These are phyloP conservation scores for Schizochytrium sp. DNA, from an alignment of 108 stramenopile genomes.

Conservation along the genomic window DNA sequence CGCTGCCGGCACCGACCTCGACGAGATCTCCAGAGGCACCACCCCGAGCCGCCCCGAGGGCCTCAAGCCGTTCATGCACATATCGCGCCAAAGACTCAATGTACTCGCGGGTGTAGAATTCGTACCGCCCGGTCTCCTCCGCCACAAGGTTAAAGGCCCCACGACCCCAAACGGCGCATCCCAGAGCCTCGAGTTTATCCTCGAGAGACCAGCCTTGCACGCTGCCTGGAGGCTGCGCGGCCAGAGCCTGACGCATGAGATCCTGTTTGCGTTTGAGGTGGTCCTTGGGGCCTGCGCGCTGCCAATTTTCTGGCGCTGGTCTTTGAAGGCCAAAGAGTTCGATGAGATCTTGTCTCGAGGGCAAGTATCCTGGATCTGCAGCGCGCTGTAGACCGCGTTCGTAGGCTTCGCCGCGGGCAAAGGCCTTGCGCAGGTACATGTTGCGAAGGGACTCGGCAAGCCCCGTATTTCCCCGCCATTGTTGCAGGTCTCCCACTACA, in stretches of 20 bases:
- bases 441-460: not conserved
- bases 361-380: not conserved
- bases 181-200: not conserved
- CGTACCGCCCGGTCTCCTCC: not conserved
- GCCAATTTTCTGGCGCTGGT: not conserved
- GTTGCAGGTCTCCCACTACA: not conserved
- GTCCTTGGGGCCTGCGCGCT: not conserved
- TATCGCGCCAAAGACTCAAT: not conserved
- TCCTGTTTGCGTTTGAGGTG: not conserved
- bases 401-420: not conserved
- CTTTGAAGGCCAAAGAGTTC: not conserved
- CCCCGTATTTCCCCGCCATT: not conserved
- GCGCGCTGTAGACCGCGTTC: not conserved
- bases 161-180: not conserved
- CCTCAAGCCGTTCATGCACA: not conserved
- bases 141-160: not conserved
- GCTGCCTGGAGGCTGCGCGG: not conserved
- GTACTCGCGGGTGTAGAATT: not conserved
- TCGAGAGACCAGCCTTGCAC: not conserved
- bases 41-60: not conserved
- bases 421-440: not conserved
- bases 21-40: not conserved
- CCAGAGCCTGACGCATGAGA: not conserved
- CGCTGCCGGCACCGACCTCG: constrained; percentile 2
- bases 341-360: not conserved